Base-by-base conservation (phyloP, 2,329 filamentous ascomycete genomes). In the Cladosporium phlei region DNA sequence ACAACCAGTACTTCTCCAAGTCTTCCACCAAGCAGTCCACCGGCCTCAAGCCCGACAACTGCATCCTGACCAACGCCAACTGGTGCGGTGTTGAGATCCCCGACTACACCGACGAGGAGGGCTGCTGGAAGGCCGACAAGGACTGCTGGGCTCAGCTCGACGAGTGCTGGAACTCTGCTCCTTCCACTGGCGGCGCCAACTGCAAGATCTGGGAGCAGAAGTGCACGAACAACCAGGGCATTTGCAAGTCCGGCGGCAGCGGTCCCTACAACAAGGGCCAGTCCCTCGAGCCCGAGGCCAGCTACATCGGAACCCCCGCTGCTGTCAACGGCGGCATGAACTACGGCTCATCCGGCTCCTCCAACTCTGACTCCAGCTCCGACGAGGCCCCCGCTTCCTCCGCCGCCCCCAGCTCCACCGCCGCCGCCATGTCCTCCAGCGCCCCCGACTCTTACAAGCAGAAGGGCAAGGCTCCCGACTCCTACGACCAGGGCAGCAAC, bases 51-150 rank as follows among this genome's bases (percentile, higher is more conserved):
- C 82, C 82, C 0, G 46, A 58, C 1, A 67, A 71, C 55, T 85
- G 79, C 59, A 68, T 86, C 28, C 59, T 82, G 50, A 78, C 80
- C 59, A 86, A 86, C 60, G 83, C 70, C 49, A 87, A 88, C 68
- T 88, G 83, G 84, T 86, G 82, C 65, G 83, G 75, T 42, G 69
- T 74, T 49, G 76, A 85, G 58, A 72, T 87, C 1, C 62, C 75
- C 0, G 56, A 65, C 7, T 87, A 84, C 67, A 39, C 17, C 44
- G 68, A 69, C 34, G 71, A 80, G 59, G 38, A 46, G 20, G 51
- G 53, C 43, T 56, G 54, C 46, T 55, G 50, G 47, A 49, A 52
- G 33, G 50, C 54, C 20, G 50, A 48, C 37, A 50, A 47, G 22
- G 48, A 50, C 9, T 71, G 69, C 72, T 88, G 74, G 71, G 60